Conservation (phyloP, 2,329 filamentous ascomycete species). For the Ceratocystis destructans region DNA sequence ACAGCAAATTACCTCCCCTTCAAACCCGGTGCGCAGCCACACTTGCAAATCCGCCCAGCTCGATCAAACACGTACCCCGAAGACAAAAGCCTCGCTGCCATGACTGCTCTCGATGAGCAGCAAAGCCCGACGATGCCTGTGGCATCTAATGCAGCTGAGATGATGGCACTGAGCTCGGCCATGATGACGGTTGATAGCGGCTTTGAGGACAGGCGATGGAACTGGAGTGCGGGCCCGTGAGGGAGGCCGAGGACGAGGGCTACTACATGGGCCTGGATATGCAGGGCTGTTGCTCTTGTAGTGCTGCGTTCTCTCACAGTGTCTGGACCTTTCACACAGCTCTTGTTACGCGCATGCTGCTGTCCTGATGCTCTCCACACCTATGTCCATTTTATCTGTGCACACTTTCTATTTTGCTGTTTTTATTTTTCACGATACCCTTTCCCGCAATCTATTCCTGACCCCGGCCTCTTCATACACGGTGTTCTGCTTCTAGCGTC, state of each 20-base stretch:
- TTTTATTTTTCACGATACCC: slow-evolving; percentile 3
- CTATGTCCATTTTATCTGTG: neutral
- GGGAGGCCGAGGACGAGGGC: neutral
- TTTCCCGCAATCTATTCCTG: neutral
- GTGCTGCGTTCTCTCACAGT: no score
- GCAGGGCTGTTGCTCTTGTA: neutral
- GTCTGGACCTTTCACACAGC: no score
- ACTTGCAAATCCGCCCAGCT: neutral
- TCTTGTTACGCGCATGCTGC: neutral
- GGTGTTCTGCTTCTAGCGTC: neutral
- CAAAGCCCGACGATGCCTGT: slow-evolving; percentile 3
- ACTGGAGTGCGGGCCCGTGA: slow-evolving; percentile 29
- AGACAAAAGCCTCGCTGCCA: neutral
- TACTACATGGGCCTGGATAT: neutral
- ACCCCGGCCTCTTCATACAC: neutral
- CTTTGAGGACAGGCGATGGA: slow-evolving; percentile 46
- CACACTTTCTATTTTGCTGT: neutral
- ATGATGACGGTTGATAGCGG: slow-evolving; percentile 46
- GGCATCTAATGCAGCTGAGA: slow-evolving; percentile 11
- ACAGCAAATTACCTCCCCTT: neutral
- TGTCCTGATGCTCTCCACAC: neutral
- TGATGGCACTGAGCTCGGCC: slow-evolving; percentile 33
- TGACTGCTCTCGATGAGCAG: neutral
- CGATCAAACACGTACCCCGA: neutral
- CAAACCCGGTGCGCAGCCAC: neutral